Percentiles rank a stretch among this genome's conserved stretches.
phyloP scores from a whole-genome alignment of 2,329 filamentous ascomycete genomes.

The Chaetoscypha palmicola region DNA sequence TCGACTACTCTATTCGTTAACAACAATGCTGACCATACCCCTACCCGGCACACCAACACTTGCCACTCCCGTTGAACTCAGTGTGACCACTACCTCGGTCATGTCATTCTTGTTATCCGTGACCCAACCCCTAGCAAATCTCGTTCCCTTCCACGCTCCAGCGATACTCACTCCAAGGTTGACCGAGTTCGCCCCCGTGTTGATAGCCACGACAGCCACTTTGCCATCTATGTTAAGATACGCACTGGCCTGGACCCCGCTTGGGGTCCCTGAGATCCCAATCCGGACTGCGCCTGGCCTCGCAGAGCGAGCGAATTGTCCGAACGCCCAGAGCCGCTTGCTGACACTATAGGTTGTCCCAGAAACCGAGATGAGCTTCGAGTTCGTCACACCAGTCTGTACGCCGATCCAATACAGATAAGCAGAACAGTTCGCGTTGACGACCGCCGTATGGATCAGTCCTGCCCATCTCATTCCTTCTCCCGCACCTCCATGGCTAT shows the following conservation, averaged over 20 bases:
- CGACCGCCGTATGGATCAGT: slow-evolving; percentile 43
- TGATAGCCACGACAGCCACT: slow-evolving; percentile 4
- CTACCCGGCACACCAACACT: slow-evolving; percentile 2
- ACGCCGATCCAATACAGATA: slow-evolving; percentile 50
- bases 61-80: background rate
- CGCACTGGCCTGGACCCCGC: slow-evolving; percentile 4
- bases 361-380: slow-evolving; percentile 22
- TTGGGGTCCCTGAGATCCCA: background rate
- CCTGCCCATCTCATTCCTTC: slow-evolving; percentile 51
- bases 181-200: slow-evolving; percentile 1
- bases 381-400: slow-evolving; percentile 28
- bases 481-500: slow-evolving; percentile 37
- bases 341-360: slow-evolving; percentile 7
- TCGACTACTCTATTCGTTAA: background rate
- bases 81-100: background rate
- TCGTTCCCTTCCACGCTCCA: background rate
- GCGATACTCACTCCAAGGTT: background rate
- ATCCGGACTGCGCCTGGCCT: slow-evolving; percentile 17
- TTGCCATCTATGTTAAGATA: slow-evolving; percentile 8
- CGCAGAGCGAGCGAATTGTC: slow-evolving; percentile 14
- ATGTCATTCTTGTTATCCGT: slow-evolving; percentile 6
- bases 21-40: slow-evolving; percentile 2
- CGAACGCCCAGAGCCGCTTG: slow-evolving; percentile 20
- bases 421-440: slow-evolving; percentile 41
- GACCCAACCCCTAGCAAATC: background rate